Conservation (phyloP, 2,329 filamentous ascomycete species). For the Neonectria coccinea region DNA sequence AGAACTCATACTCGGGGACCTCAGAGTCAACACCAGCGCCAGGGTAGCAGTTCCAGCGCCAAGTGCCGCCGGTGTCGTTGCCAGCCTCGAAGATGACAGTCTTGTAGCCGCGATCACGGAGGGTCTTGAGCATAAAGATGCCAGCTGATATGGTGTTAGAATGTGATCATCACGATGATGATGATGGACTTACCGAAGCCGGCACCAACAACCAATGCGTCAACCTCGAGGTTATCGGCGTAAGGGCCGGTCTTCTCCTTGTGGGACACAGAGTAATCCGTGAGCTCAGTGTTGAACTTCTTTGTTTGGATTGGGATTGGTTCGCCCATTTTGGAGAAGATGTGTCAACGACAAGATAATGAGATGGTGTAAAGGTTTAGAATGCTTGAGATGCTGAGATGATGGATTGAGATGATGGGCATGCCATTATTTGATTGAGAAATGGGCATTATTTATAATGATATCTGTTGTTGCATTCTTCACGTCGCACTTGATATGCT, state of each 20-base stretch:
- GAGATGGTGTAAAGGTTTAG: neutral
- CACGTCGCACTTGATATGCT: neutral
- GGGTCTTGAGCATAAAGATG: constrained; percentile 63
- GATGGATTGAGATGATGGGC: neutral
- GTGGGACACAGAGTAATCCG: constrained; percentile 51
- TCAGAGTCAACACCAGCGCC: constrained; percentile 66
- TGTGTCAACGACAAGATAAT: neutral
- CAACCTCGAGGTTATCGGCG: constrained; percentile 57
- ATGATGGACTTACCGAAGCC: constrained; percentile 53
- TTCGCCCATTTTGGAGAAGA: constrained; percentile 36
- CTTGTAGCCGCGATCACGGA: constrained; percentile 62
- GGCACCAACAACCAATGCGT: constrained; percentile 59
- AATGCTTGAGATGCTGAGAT: neutral
- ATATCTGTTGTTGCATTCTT: neutral
- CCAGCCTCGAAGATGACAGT: constrained; percentile 65
- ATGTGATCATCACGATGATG: neutral
- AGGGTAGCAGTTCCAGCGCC: constrained; percentile 69
- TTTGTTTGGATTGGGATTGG: constrained; percentile 41
- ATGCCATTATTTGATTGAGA: neutral
- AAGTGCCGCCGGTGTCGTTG: constrained; percentile 63
- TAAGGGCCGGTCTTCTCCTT: constrained; percentile 53
- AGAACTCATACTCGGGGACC: constrained; percentile 65
- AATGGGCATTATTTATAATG: neutral
- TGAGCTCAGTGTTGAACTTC: constrained; percentile 57
- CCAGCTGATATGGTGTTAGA: constrained; percentile 49